Evolutionary conservation across 306 rosid genomes (phyloP).

Genomic region (Notholithocarpus densiflorus): DNA sequence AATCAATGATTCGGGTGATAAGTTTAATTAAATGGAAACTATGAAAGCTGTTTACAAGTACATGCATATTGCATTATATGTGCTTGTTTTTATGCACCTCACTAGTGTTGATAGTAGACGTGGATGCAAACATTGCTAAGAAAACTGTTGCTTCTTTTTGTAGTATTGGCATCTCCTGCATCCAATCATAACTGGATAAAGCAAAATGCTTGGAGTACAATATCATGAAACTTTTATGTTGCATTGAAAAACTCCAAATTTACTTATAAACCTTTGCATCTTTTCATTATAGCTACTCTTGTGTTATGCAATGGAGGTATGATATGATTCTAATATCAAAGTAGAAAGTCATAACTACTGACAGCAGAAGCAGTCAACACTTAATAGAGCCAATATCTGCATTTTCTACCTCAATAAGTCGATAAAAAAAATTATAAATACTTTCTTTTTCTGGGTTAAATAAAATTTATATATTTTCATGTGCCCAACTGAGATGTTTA

Average conservation of each 20-base stretch:
- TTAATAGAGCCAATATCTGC: neutral
- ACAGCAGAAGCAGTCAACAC: neutral
- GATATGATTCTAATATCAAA: neutral
- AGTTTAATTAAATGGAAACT: neutral
- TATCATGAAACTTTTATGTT: neutral
- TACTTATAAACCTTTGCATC: neutral
- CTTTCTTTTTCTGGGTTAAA: too few species aligned
- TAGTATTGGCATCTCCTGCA: neutral
- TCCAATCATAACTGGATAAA: neutral
- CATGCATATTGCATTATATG: neutral
- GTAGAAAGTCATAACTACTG: neutral
- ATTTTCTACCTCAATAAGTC: neutral
- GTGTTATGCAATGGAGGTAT: neutral
- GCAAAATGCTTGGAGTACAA: neutral
- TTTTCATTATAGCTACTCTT: too few species aligned
- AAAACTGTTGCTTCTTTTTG: neutral
- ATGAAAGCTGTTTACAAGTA: neutral
- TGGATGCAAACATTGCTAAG: neutral
- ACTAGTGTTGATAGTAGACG: neutral
- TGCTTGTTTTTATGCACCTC: neutral
- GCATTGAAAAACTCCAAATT: neutral
- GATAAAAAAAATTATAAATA: neutral
- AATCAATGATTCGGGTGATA: neutral
- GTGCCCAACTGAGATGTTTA: neutral
- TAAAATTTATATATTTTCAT: neutral